Evolutionary conservation across 1,284 basidiomycete species (phyloP), one percentile per base, ranked within the genome.

Genomic region (Ustilago xerochloae): DNA sequence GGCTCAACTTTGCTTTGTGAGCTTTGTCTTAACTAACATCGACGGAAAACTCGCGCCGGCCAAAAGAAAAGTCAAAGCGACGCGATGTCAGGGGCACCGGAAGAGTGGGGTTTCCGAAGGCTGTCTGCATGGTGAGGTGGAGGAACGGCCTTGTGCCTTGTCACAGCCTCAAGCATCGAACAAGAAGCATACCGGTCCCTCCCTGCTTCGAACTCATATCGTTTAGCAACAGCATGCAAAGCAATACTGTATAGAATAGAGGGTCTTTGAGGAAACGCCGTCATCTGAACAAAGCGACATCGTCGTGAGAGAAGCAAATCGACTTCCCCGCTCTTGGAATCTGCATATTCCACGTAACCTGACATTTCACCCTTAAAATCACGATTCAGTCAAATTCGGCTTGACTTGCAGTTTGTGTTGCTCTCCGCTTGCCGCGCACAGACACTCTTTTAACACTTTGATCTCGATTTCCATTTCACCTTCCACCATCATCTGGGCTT

Each of bases 251-350:
- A n/a, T n/a, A n/a, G n/a, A n/a, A n/a, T n/a, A n/a, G n/a, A n/a
- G n/a, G n/a, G n/a, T n/a, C n/a, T n/a, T n/a, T n/a, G n/a, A n/a
- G n/a, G n/a, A n/a, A n/a, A n/a, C n/a, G n/a, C n/a, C n/a, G n/a
- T n/a, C n/a, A n/a, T n/a, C n/a, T n/a, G n/a, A n/a, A n/a, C n/a
- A n/a, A n/a, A n/a, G n/a, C n/a, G n/a, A n/a, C n/a, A n/a, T n/a
- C n/a, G 46, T 4, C 26, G 13, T 13, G 28, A 33, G 20, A 9
- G 28, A 12, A 20, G 20, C 20, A 10, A 20, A 33, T 52, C 35
- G 29, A 18, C 51, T 53, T 53, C 51, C 51, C 51, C 51, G 51
- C 28, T 29, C 50, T 52, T 33, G 22, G 39, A 36, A 20, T 8
- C 29, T 49, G 15, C 12, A 33, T 5, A n/a, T n/a, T n/a, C n/a